These are phyloP conservation scores for Pythium aristosporum DNA, from an alignment of 352 stramenopile genomes.

Conservation along the genomic window DNA sequence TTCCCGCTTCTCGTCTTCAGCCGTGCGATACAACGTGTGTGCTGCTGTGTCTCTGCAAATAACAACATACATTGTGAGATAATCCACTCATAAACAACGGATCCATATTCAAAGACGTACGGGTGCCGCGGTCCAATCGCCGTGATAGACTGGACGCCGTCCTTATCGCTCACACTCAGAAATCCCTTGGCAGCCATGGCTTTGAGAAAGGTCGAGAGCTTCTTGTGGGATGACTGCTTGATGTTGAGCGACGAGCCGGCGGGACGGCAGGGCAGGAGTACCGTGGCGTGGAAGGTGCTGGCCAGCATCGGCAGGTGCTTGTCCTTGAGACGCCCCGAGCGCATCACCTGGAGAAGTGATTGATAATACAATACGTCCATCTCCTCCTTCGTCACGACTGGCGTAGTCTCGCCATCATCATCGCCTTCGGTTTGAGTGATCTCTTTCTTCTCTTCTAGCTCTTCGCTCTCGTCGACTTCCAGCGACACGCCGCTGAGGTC, in stretches of 20 bases:
- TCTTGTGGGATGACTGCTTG: constrained; percentile 83
- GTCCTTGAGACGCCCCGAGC: constrained; percentile 50
- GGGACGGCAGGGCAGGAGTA: constrained; percentile 61
- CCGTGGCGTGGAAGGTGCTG: constrained; percentile 68
- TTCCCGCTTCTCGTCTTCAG: constrained; percentile 49
- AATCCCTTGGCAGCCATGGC: constrained; percentile 58
- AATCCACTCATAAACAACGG: neutral
- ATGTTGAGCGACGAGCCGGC: constrained; percentile 60
- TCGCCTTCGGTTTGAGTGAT: neutral
- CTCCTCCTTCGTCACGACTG: constrained; percentile 44
- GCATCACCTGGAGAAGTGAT: constrained; percentile 67
- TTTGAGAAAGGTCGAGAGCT: constrained; percentile 73
- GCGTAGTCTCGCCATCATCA: constrained; percentile 11
- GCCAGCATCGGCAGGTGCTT: constrained; percentile 80
- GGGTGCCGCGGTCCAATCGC: constrained; percentile 58
- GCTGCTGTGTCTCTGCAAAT: constrained; percentile 49
- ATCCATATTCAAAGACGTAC: constrained; percentile 36
- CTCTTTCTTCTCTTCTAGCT: constrained; percentile 38
- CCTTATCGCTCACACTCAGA: constrained; percentile 56
- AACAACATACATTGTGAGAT: neutral
- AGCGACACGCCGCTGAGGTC: constrained; percentile 38
- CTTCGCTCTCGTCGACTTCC: constrained; percentile 8
- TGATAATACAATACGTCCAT: constrained; percentile 75
- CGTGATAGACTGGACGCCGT: constrained; percentile 82
- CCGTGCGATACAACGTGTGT: constrained; percentile 53